Conservation (phyloP, 2,329 filamentous ascomycete genomes). For the Leptodontidium sp. region DNA sequence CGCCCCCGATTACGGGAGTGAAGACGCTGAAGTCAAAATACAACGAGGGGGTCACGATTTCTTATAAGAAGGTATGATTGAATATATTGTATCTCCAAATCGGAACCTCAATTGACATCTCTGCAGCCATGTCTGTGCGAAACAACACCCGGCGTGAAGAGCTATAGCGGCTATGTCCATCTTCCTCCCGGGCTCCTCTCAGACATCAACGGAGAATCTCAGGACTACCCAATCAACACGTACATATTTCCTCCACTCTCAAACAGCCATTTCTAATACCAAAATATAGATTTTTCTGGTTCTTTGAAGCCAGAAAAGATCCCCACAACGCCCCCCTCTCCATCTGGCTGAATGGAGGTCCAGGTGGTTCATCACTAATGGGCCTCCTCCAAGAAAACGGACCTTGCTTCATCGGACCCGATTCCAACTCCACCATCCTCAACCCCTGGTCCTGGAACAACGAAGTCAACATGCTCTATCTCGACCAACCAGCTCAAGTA, state of each 20-base stretch:
- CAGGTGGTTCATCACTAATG: slow-evolving; percentile 64
- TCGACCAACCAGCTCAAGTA: slow-evolving; percentile 70
- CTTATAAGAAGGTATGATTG: slow-evolving; percentile 13
- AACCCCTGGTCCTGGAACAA: slow-evolving; percentile 70
- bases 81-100: neutral
- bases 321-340: slow-evolving; percentile 58
- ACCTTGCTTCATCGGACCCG: slow-evolving; percentile 48
- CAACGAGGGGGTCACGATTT: slow-evolving; percentile 16
- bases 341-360: slow-evolving; percentile 71
- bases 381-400: slow-evolving; percentile 66
- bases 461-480: slow-evolving; percentile 59
- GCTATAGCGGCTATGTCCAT: slow-evolving; percentile 35
- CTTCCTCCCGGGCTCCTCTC: slow-evolving; percentile 26
- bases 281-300: slow-evolving; percentile 49
- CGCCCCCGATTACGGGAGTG: neutral
- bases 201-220: slow-evolving; percentile 22
- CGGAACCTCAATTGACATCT: neutral
- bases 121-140: slow-evolving; percentile 25
- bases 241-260: neutral
- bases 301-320: slow-evolving; percentile 52
- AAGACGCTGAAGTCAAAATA: slow-evolving; percentile 13
- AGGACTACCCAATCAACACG: slow-evolving; percentile 31
- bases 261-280: neutral
- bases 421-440: slow-evolving; percentile 55
- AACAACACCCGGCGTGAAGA: slow-evolving; percentile 35